phyloP scores from a whole-genome alignment of 768 basidiomycete species.

The Naganishia vishniacii region DNA sequence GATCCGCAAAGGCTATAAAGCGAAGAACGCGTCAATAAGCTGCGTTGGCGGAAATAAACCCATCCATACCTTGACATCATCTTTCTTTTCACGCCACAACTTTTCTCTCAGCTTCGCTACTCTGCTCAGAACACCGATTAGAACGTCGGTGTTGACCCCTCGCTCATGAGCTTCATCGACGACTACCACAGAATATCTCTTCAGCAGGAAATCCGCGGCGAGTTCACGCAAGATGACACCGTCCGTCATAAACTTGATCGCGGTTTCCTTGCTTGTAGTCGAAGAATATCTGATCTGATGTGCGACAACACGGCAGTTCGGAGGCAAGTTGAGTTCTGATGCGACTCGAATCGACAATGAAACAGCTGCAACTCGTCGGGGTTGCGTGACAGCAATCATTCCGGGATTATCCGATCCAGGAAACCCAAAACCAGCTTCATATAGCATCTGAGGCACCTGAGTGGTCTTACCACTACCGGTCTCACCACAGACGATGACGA shows the following conservation, averaged over 20 bases:
- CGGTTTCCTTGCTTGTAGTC: conserved; percentile 79
- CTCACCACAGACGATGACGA: conserved; percentile 84
- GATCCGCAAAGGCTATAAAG: conserved; percentile 69
- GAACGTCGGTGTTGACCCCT: conserved; percentile 95
- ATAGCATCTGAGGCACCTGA: conserved; percentile 96
- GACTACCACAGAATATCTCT: conserved; percentile 85
- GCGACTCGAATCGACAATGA: conserved; percentile 90
- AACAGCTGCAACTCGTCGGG: conserved; percentile 92
- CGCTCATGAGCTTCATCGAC: conserved; percentile 98
- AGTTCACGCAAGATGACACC: conserved; percentile 91
- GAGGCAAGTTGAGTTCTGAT: conserved; percentile 79
- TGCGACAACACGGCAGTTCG: conserved; percentile 65
- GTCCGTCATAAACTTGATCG: conserved; percentile 99
- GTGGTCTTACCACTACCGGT: conserved; percentile 99
- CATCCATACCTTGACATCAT: conserved; percentile 58
- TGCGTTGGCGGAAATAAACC: background rate
- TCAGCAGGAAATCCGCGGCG: conserved; percentile 85
- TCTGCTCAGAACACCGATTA: conserved; percentile 92
- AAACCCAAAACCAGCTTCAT: conserved; percentile 88
- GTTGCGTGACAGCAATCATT: conserved; percentile 96
- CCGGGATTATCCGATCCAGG: conserved; percentile 86
- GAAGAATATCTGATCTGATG: conserved; percentile 98
- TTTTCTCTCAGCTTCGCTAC: conserved; percentile 83
- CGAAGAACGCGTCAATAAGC: conserved; percentile 14
- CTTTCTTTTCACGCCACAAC: conserved; percentile 71